A percentile compares a stretch with the other conserved stretches of the same genome.
Evolutionary conservation across 2,329 filamentous ascomycete species (phyloP).

Genomic region (Lasiodiplodia hormozganensis): DNA sequence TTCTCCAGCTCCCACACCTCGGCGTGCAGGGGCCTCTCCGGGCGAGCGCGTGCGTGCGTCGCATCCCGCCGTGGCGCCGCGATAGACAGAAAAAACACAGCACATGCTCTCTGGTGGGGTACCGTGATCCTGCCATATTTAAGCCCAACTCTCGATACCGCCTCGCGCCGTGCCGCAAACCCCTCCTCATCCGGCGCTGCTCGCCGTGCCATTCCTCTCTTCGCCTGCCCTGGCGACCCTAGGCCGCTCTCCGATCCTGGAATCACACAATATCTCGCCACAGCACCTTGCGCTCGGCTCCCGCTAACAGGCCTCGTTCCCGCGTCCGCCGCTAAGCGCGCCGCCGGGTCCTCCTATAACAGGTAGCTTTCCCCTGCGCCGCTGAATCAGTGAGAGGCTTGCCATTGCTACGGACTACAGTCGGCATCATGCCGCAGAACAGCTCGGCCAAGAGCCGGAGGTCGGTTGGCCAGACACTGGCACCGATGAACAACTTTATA

Average conservation of each 20-base stretch:
- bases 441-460: conserved; percentile 14
- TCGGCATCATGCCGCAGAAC: conserved; percentile 24
- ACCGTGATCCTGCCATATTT: conserved; percentile 20
- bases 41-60: conserved; percentile 16
- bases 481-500: conserved; percentile 30
- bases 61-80: conserved; percentile 25
- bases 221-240: neutral
- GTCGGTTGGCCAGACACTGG: conserved; percentile 12
- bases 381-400: neutral
- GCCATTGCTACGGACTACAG: neutral
- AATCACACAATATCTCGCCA: conserved; percentile 28
- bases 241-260: conserved; percentile 18
- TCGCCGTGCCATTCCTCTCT: conserved; percentile 11
- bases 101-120: conserved; percentile 19
- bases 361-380: conserved; percentile 4
- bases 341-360: conserved; percentile 9
- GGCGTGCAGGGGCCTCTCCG: conserved; percentile 18
- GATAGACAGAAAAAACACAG: conserved; percentile 25
- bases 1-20: conserved; percentile 16
- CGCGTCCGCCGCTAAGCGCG: neutral
- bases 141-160: conserved; percentile 17
- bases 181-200: neutral
- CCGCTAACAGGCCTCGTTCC: conserved; percentile 6
- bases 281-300: conserved; percentile 10
- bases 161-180: conserved; percentile 10